Percentiles rank a stretch among this genome's conserved stretches.
phyloP scores from a whole-genome alignment of 2,329 filamentous ascomycete species.

The Paecilomyces fulvus region DNA sequence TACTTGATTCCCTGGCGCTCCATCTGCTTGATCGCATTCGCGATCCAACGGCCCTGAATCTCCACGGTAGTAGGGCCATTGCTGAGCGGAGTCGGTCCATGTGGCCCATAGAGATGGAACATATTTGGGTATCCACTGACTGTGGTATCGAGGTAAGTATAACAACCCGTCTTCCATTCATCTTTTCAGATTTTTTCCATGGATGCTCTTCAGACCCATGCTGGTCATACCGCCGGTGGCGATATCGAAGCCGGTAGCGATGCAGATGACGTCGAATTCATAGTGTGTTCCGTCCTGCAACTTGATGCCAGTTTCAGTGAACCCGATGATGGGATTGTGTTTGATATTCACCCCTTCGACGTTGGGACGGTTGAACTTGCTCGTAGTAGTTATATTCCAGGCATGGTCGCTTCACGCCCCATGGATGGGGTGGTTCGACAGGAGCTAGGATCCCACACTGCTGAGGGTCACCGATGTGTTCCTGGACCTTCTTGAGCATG shows the following conservation, averaged over 20 bases:
- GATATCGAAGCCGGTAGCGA: constrained; percentile 36
- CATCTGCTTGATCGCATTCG: constrained; percentile 44
- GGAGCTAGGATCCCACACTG: constrained; percentile 48
- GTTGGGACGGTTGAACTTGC: constrained; percentile 38
- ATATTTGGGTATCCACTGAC: constrained; percentile 38
- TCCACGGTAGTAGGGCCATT: constrained; percentile 49
- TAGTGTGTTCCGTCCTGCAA: constrained; percentile 28
- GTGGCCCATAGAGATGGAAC: constrained; percentile 47
- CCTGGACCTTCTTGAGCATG: constrained; percentile 44
- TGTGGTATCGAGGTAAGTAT: constrained; percentile 35
- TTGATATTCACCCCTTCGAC: constrained; percentile 42
- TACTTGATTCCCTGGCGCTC: constrained; percentile 39
- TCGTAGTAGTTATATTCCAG: constrained; percentile 47
- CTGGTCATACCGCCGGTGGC: constrained; percentile 29
- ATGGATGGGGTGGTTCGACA: constrained; percentile 44
- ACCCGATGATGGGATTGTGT: constrained; percentile 31
- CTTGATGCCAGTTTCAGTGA: constrained; percentile 34
- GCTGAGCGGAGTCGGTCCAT: constrained; percentile 47
- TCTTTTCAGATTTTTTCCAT: constrained; percentile 21
- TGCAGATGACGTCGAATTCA: constrained; percentile 30
- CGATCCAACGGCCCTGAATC: constrained; percentile 49
- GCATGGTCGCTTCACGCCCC: constrained; percentile 45
- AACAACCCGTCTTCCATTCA: constrained; percentile 26
- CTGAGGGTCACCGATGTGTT: constrained; percentile 42
- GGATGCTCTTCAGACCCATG: constrained; percentile 23